Conservation (phyloP, 2,329 filamentous ascomycete genomes). For the Berkeleyomyces basicola region DNA sequence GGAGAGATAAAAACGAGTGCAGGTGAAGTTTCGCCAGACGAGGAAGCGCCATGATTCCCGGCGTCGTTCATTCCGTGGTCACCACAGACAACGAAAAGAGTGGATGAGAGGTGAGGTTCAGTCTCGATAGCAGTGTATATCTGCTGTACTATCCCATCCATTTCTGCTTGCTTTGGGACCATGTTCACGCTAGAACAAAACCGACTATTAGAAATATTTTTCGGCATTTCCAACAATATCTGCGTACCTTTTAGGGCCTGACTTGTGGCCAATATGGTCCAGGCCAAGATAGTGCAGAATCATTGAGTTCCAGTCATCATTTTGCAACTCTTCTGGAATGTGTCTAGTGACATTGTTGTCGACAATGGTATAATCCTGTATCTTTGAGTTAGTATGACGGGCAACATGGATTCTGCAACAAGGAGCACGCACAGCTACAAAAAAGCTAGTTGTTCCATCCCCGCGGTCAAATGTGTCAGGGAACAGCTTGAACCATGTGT, state of each 20-base stretch:
- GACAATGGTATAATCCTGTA: conserved; percentile 88
- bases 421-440: conserved; percentile 61
- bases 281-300: conserved; percentile 90
- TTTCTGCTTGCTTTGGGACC: conserved; percentile 82
- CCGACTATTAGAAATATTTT: not conserved
- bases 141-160: conserved; percentile 65
- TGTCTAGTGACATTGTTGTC: conserved; percentile 95
- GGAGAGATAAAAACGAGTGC: conserved; percentile 84
- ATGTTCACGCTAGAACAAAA: conserved; percentile 57
- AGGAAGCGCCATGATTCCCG: conserved; percentile 90
- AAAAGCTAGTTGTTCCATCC: conserved; percentile 95
- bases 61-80: conserved; percentile 99
- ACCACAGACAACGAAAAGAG: conserved; percentile 71
- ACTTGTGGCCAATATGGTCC: conserved; percentile 95
- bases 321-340: conserved; percentile 56
- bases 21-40: conserved; percentile 82
- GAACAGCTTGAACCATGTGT: conserved; percentile 96
- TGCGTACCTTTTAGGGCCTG: conserved; percentile 61
- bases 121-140: conserved; percentile 64
- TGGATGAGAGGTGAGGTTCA: conserved; percentile 53
- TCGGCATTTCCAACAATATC: not conserved
- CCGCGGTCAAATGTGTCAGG: conserved; percentile 70
- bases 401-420: not conserved
- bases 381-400: not conserved
- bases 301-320: conserved; percentile 79